Conservation (phyloP, 148 eudicot genomes). For the Cornus florida region DNA sequence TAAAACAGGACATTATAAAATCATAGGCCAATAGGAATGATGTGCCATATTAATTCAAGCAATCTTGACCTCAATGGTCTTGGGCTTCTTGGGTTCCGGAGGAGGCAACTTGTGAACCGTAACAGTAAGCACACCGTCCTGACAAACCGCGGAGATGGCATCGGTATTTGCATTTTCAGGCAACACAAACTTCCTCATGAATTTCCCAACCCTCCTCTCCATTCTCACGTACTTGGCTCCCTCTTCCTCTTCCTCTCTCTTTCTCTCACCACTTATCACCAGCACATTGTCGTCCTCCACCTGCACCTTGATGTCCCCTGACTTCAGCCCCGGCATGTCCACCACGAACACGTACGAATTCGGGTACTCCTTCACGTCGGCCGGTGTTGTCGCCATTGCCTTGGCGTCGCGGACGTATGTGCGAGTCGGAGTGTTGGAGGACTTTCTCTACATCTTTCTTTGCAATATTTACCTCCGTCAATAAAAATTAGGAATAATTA, state of each 20-base stretch:
- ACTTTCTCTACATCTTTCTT: too few species aligned
- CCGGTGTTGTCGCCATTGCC: conserved; percentile 64
- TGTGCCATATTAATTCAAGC: conserved; percentile 20
- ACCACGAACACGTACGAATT: conserved; percentile 55
- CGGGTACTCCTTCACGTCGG: conserved; percentile 65
- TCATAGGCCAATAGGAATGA: too few species aligned
- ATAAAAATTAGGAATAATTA: too few species aligned
- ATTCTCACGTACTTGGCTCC: conserved; percentile 64
- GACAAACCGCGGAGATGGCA: conserved; percentile 45
- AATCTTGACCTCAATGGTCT: conserved; percentile 58
- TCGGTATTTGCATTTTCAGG: conserved; percentile 71
- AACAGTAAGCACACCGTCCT: conserved; percentile 70
- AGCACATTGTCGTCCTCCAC: too few species aligned
- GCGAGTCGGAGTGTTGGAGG: conserved; percentile 37
- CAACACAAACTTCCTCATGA: conserved; percentile 70
- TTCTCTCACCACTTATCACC: too few species aligned
- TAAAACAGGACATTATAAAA: too few species aligned
- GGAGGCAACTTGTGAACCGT: conserved; percentile 65
- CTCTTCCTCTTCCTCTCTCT: conserved; percentile 54
- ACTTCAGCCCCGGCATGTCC: conserved; percentile 51
- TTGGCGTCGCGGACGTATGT: conserved; percentile 62
- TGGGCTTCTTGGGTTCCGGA: conserved; percentile 74
- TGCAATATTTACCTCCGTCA: too few species aligned
- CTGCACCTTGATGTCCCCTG: too few species aligned
- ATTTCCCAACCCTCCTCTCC: conserved; percentile 77